Percentiles rank a stretch among this genome's conserved stretches.
These are phyloP conservation scores for Dryadomyces quercus-mongolicae DNA, from an alignment of 2,329 filamentous ascomycete genomes.

Conservation along the genomic window DNA sequence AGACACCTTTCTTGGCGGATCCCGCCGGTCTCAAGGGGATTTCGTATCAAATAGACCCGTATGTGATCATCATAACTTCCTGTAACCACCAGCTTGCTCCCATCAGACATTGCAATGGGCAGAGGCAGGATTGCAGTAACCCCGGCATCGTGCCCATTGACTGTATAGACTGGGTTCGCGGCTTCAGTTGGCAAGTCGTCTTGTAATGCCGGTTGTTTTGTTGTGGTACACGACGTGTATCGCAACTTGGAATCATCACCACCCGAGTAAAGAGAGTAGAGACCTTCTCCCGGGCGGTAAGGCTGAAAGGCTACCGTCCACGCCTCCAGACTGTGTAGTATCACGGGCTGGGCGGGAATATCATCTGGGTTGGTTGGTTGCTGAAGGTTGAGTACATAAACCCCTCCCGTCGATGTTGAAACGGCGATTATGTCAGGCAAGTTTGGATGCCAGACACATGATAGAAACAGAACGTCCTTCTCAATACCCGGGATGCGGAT, in stretches of 20 bases:
- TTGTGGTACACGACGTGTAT: slow-evolving; percentile 21
- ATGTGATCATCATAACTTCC: slow-evolving; percentile 87
- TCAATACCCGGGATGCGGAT: slow-evolving; percentile 37
- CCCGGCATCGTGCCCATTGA: slow-evolving; percentile 55
- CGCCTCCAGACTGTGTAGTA: slow-evolving; percentile 50
- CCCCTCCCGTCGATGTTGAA: slow-evolving; percentile 57
- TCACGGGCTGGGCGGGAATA: slow-evolving; percentile 23
- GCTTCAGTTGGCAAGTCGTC: slow-evolving; percentile 1
- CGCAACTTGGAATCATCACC: slow-evolving; percentile 62
- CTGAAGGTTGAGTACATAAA: slow-evolving; percentile 41
- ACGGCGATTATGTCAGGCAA: slow-evolving; percentile 46
- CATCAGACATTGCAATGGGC: slow-evolving; percentile 24
- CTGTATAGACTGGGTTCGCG: slow-evolving; percentile 13
- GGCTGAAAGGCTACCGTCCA: slow-evolving; percentile 58
- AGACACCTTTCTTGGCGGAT: slow-evolving; percentile 37
- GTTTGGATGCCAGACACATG: slow-evolving; percentile 60
- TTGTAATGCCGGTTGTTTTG: not conserved
- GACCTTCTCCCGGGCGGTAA: too few relatives aligned
- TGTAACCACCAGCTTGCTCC: slow-evolving; percentile 54
- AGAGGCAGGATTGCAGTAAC: slow-evolving; percentile 79
- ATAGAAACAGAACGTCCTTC: slow-evolving; percentile 53
- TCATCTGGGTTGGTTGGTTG: slow-evolving; percentile 25
- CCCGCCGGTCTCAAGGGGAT: slow-evolving; percentile 27
- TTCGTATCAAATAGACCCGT: slow-evolving; percentile 47
- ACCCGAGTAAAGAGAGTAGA: slow-evolving; percentile 45